phyloP scores from a whole-genome alignment of 1,139 yeast genomes.

The Taphrina wiesneri region DNA sequence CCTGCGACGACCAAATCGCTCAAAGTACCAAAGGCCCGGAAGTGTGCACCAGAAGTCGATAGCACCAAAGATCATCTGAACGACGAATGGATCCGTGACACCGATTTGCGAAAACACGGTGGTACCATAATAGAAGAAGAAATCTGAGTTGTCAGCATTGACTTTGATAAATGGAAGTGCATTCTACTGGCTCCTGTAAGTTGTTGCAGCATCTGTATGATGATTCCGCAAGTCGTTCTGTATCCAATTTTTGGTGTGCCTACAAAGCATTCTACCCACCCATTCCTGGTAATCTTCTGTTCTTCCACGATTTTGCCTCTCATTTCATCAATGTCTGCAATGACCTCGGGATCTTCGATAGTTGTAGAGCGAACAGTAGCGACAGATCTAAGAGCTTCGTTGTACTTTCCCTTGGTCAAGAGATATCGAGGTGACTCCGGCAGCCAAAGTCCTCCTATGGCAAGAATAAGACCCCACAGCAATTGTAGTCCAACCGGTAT shows the following conservation, averaged over 20 bases:
- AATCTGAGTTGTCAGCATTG: slow-evolving; percentile 63
- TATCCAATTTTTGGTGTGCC: slow-evolving; percentile 42
- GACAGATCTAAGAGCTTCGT: slow-evolving; percentile 50
- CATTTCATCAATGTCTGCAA: slow-evolving; percentile 51
- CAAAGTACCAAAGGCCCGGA: slow-evolving; percentile 64
- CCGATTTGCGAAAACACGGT: slow-evolving; percentile 58
- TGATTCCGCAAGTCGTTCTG: slow-evolving; percentile 50
- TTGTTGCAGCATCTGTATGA: slow-evolving; percentile 59
- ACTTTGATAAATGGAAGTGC: slow-evolving; percentile 40
- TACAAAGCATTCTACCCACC: slow-evolving; percentile 45
- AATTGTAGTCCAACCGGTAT: slow-evolving; percentile 58
- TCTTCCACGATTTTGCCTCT: slow-evolving; percentile 52
- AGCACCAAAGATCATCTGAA: slow-evolving; percentile 58
- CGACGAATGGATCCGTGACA: slow-evolving; percentile 50
- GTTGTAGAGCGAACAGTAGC: slow-evolving; percentile 47
- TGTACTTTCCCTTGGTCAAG: slow-evolving; percentile 48
- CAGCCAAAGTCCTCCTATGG: slow-evolving; percentile 52
- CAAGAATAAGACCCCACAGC: slow-evolving; percentile 50
- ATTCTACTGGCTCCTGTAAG: slow-evolving; percentile 57
- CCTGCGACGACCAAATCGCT: slow-evolving; percentile 57
- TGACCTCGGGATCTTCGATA: slow-evolving; percentile 47
- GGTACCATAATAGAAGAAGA: slow-evolving; percentile 53
- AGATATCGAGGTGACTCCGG: slow-evolving; percentile 66
- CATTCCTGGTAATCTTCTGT: slow-evolving; percentile 44
- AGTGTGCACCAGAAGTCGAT: slow-evolving; percentile 64